These are phyloP conservation scores for Metschnikowia kofuensis DNA, from an alignment of 805 yeast species.

Conservation along the genomic window DNA sequence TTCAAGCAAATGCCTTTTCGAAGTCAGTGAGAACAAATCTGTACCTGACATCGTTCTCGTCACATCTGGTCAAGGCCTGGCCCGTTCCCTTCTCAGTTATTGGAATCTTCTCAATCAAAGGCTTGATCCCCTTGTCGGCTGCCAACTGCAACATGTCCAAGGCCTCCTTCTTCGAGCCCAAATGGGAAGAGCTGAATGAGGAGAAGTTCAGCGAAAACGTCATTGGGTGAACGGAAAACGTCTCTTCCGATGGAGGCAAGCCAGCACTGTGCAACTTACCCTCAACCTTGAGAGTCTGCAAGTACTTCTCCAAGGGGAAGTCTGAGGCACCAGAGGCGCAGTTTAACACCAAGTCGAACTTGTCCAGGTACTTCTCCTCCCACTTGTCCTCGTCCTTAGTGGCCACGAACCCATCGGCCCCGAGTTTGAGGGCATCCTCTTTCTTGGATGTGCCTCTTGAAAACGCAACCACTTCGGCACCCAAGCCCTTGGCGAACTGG, in stretches of 20 bases:
- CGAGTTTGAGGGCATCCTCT: slow-evolving; percentile 47
- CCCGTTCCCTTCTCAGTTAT: slow-evolving; percentile 51
- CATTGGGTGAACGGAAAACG: slow-evolving; percentile 46
- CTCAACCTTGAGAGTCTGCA: slow-evolving; percentile 51
- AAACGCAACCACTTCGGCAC: slow-evolving; percentile 57
- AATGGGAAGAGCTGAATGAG: slow-evolving; percentile 54
- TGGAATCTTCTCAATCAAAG: slow-evolving; percentile 63
- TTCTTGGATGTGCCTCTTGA: slow-evolving; percentile 50
- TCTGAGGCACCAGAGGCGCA: slow-evolving; percentile 51
- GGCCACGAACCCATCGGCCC: slow-evolving; percentile 55
- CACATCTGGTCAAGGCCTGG: slow-evolving; percentile 53
- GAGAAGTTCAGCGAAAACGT: slow-evolving; percentile 50
- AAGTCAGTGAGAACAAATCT: slow-evolving; percentile 60
- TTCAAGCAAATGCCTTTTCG: slow-evolving; percentile 40
- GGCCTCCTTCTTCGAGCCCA: slow-evolving; percentile 65
- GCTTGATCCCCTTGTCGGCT: slow-evolving; percentile 51
- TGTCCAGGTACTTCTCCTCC: slow-evolving; percentile 27
- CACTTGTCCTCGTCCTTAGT: slow-evolving; percentile 49
- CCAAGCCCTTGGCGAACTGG: slow-evolving; percentile 55
- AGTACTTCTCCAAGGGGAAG: slow-evolving; percentile 47
- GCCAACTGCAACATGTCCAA: slow-evolving; percentile 64
- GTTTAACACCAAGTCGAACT: slow-evolving; percentile 51
- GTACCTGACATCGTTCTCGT: slow-evolving; percentile 56
- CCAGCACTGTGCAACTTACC: slow-evolving; percentile 66
- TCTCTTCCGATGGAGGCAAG: slow-evolving; percentile 50